Base-by-base conservation (phyloP, 2,329 filamentous ascomycete genomes). In the Pseudogymnoascus sp. region DNA sequence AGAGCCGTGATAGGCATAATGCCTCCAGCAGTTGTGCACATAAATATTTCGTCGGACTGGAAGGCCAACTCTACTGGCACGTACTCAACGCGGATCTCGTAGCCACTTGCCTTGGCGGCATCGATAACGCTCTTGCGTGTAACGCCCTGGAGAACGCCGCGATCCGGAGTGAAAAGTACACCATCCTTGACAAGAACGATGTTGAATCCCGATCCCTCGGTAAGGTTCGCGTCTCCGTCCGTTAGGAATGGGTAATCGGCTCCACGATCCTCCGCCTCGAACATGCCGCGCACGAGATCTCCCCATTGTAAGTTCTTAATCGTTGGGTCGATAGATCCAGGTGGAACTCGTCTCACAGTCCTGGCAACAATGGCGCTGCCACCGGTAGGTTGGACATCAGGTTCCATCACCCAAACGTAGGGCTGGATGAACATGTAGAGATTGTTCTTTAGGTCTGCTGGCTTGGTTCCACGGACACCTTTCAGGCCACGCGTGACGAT, bases 291-390 rank as follows among this genome's bases (percentile, higher is more conserved):
- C 1, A 72, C 75, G 1, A 80, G 67, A 68, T 82, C 79, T 1
- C 79, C 78, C 79, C 79, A 81, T 62, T 81, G 77, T 14, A 80
- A 69, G 65, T 81, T 81, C 73, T 82, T 82, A 31, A 82, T 71
- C 0, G 78, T 81, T 0, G 80, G 80, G 65, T 82, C 80, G 3
- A 81, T 77, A 0, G 75, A 71, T 0, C 78, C 78, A 0, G 78
- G 77, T 0, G 79, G 77, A 0, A 73, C 72, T 1, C 79, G 70
- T 2, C 77, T 73, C 0, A 81, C 78, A 0, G 78, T 80, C 11
- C 78, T 70, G 0, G 79, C 75, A 23, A 82, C 66, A 10, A 81
- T 70, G 0, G 79, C 78, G 2, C 63, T 73, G 3, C 76, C 78
- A 0, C 78, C 79, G 0, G 21, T 62, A 14, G 61, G 64, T 64